These are phyloP conservation scores for Dioscorea zingiberensis DNA, from an alignment of 106 monocot genomes.

Conservation along the genomic window DNA sequence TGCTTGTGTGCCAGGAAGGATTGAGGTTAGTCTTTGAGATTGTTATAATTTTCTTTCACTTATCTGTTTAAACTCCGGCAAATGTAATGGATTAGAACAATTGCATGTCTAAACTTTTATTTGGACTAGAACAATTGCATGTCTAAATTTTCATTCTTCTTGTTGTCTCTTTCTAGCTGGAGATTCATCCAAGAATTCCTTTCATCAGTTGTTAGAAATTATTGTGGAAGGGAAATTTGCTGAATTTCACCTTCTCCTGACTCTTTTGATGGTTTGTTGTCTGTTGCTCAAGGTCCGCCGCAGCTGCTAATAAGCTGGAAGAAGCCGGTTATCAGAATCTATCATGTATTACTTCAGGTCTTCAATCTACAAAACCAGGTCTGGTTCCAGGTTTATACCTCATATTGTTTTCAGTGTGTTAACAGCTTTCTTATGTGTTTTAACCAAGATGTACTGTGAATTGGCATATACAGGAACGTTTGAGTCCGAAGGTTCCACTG, in stretches of 20 bases:
- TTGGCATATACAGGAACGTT: conserved; percentile 65
- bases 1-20: conserved; percentile 93
- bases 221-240: too few relatives aligned
- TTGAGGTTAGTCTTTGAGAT: conserved; percentile 48
- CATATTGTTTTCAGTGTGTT: neutral
- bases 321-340: conserved; percentile 69
- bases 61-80: too few relatives aligned
- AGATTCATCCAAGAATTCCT: too few relatives aligned
- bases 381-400: neutral
- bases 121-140: too few relatives aligned
- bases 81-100: too few relatives aligned
- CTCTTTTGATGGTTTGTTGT: too few relatives aligned
- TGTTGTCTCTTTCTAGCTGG: too few relatives aligned
- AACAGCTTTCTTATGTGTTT: neutral
- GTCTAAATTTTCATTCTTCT: too few relatives aligned
- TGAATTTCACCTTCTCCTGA: neutral
- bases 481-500: conserved; percentile 69
- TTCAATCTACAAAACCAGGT: conserved; percentile 90
- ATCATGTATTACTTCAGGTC: conserved; percentile 75
- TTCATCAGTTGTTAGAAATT: too few relatives aligned
- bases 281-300: conserved; percentile 49
- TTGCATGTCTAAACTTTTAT: too few relatives aligned
- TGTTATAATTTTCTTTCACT: too few relatives aligned
- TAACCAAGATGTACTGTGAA: neutral
- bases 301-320: conserved; percentile 71